Evolutionary conservation across 257 asterid genomes (phyloP).

Genomic region (Plantago ovata): DNA sequence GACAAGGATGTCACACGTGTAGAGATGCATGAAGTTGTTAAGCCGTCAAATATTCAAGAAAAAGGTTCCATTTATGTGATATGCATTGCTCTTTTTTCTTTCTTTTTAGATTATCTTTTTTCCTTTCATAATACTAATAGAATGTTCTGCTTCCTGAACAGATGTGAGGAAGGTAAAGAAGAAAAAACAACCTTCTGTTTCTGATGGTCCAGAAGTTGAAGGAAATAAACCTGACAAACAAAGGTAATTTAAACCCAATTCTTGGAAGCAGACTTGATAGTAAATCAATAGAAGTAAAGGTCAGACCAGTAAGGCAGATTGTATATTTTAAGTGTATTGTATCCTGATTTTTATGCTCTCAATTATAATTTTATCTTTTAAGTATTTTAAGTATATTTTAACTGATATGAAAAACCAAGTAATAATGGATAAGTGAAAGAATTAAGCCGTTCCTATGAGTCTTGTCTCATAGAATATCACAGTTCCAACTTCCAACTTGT

Average conservation of each 20-base stretch:
- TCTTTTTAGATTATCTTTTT: not conserved
- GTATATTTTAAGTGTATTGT: not conserved
- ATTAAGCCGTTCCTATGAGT: no score
- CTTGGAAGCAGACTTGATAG: not conserved
- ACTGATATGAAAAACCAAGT: no score
- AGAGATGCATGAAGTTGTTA: constrained; percentile 31
- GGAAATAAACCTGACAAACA: constrained; percentile 61
- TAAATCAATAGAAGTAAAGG: not conserved
- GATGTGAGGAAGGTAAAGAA: constrained; percentile 29
- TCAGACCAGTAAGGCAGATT: not conserved
- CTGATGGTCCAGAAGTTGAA: constrained; percentile 33
- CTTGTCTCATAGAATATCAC: no score
- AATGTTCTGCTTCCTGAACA: constrained; percentile 5
- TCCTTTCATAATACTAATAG: not conserved
- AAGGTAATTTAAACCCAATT: constrained; percentile 35
- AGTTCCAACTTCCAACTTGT: no score
- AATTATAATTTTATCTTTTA: no score
- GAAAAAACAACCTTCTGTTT: constrained; percentile 25
- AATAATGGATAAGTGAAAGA: no score
- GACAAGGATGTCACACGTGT: constrained; percentile 24
- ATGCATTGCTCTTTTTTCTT: not conserved
- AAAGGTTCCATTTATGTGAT: constrained; percentile 38
- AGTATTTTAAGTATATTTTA: no score
- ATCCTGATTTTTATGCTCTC: no score
- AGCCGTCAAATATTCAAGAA: constrained; percentile 30